phyloP scores from a whole-genome alignment of 2,329 filamentous ascomycete species.

The Elsinoe fawcettii region DNA sequence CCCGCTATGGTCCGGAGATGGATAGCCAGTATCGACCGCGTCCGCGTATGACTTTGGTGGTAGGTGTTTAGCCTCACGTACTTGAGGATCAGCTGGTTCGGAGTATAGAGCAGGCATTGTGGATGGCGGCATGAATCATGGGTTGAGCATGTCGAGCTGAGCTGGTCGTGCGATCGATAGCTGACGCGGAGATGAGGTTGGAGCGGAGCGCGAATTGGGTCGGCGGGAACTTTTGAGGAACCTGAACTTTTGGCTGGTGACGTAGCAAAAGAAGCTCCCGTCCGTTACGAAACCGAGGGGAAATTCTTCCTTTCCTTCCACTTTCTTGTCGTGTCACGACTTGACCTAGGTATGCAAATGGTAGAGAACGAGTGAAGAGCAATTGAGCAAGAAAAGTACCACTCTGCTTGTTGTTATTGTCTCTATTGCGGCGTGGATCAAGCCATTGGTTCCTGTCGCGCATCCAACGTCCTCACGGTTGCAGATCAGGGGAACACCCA shows the following conservation, averaged over 20 bases:
- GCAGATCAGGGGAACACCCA: slow-evolving; percentile 10
- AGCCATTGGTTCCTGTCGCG: slow-evolving; percentile 12
- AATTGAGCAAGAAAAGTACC: neutral
- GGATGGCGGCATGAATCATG: neutral
- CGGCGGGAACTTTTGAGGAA: neutral
- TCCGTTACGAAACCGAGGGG: neutral
- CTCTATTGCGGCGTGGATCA: neutral
- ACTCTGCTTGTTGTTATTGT: neutral
- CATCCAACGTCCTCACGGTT: neutral
- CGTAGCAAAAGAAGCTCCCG: neutral
- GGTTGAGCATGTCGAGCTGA: neutral
- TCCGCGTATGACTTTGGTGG: slow-evolving; percentile 39
- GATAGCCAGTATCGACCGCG: slow-evolving; percentile 27
- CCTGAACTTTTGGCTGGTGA: neutral
- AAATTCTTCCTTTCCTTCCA: neutral
- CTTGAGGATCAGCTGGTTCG: slow-evolving; percentile 35
- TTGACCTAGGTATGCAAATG: neutral
- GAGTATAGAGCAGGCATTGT: slow-evolving; percentile 5
- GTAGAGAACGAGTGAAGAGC: neutral
- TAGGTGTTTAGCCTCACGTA: slow-evolving; percentile 33
- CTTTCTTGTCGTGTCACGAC: neutral
- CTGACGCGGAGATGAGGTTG: slow-evolving; percentile 1
- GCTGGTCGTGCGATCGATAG: neutral
- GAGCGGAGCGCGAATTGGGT: neutral
- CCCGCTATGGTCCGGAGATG: slow-evolving; percentile 18